Conservation (phyloP, 2,329 filamentous ascomycete genomes). For the Botrytis paeoniae region DNA sequence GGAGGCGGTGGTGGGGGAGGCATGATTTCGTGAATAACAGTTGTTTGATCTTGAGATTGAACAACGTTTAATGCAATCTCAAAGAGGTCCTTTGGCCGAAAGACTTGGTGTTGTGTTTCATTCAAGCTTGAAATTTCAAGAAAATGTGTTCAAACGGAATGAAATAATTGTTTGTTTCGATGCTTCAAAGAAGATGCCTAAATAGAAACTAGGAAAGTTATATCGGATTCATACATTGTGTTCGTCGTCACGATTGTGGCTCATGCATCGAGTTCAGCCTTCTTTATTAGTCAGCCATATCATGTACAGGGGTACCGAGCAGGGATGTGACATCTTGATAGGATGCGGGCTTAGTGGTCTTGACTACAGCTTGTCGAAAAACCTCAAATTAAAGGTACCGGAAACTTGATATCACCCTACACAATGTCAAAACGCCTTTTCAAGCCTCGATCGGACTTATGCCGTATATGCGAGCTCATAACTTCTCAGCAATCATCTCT, state of each 20-base stretch:
- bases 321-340: neutral
- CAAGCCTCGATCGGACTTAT: slow-evolving; percentile 40
- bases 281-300: slow-evolving; percentile 17
- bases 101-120: neutral
- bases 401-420: slow-evolving; percentile 11
- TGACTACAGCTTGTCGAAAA: slow-evolving; percentile 5
- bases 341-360: neutral
- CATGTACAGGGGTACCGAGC: neutral
- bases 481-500: slow-evolving; percentile 22
- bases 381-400: slow-evolving; percentile 18
- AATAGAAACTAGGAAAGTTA: slow-evolving; percentile 17
- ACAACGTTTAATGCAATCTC: neutral
- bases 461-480: slow-evolving; percentile 45
- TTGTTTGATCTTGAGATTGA: neutral
- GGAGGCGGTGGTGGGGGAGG: slow-evolving; percentile 69
- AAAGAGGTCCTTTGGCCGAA: neutral
- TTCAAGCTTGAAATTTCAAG: neutral
- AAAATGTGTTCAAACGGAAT: neutral
- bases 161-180: neutral
- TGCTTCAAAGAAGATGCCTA: slow-evolving; percentile 7
- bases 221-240: slow-evolving; percentile 10
- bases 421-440: slow-evolving; percentile 43
- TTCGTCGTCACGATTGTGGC: slow-evolving; percentile 25
- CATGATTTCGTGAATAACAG: slow-evolving; percentile 34
- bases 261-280: slow-evolving; percentile 22